These are phyloP conservation scores for Elaeis oleifera DNA, from an alignment of 202 grass and related monocot species.

Conservation along the genomic window DNA sequence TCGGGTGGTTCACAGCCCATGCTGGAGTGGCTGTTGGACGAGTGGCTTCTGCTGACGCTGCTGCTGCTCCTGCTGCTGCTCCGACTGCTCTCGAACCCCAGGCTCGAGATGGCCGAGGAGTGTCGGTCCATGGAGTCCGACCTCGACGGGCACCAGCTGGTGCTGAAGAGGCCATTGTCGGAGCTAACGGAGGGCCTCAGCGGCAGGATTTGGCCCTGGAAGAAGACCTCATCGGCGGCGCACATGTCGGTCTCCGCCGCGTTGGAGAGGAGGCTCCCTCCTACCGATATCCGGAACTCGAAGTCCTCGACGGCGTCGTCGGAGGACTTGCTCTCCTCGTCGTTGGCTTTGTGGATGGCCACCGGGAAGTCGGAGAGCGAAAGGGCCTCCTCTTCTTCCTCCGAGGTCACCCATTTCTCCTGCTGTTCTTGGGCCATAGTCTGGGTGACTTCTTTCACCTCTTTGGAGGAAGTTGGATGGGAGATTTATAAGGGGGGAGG, in stretches of 20 bases:
- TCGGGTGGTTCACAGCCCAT: slow-evolving; percentile 15
- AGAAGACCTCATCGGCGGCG: slow-evolving; percentile 87
- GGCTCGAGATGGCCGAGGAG: slow-evolving; percentile 15
- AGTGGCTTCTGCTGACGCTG: slow-evolving; percentile 50
- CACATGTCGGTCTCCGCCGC: slow-evolving; percentile 52
- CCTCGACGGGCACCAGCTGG: slow-evolving; percentile 17
- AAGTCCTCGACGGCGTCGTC: slow-evolving; percentile 34
- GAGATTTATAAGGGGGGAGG: not conserved
- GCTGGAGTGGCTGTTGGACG: slow-evolving; percentile 40
- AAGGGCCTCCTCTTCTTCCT: not conserved
- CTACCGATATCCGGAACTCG: slow-evolving; percentile 60
- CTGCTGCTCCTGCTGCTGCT: slow-evolving; percentile 57
- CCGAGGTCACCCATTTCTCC: slow-evolving; percentile 7
- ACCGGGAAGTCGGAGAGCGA: slow-evolving; percentile 25
- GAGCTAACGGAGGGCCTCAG: slow-evolving; percentile 40
- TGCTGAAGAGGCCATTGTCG: slow-evolving; percentile 1
- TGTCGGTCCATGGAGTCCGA: slow-evolving; percentile 4
- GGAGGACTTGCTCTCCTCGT: not conserved
- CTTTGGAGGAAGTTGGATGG: not conserved
- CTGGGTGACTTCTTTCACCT: not conserved
- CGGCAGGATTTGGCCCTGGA: slow-evolving; percentile 67
- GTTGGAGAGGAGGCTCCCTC: slow-evolving; percentile 25
- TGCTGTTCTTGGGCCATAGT: slow-evolving; percentile 14
- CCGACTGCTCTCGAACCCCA: slow-evolving; percentile 18
- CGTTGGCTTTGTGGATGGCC: not conserved